A percentile compares a stretch with the other conserved stretches of the same genome.
These are phyloP conservation scores for Yarrowia alimentaria DNA, from an alignment of 805 yeast genomes.

Conservation along the genomic window DNA sequence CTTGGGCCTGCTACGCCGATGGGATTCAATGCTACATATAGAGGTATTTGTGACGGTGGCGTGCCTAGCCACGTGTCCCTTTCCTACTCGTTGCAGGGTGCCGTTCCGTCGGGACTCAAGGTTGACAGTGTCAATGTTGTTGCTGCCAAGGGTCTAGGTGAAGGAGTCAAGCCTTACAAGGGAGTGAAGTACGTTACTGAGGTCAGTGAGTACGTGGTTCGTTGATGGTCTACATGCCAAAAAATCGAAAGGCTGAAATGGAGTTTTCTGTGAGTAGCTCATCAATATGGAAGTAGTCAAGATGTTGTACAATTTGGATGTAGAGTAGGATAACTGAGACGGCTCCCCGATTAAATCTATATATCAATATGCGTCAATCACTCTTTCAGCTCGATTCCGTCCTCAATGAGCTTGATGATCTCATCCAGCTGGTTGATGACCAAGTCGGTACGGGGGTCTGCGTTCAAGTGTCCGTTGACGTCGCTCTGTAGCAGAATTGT, in stretches of 20 bases:
- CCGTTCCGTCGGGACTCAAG: conserved; percentile 70
- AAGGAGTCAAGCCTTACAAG: conserved; percentile 72
- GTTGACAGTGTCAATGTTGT: conserved; percentile 62
- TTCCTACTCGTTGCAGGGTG: conserved; percentile 61
- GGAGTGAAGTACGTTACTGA: conserved; percentile 82
- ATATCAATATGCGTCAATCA: background rate
- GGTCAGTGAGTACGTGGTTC: conserved; percentile 57
- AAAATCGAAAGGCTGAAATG: no score
- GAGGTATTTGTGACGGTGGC: conserved; percentile 41
- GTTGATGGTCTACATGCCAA: no score
- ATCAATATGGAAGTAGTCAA: no score
- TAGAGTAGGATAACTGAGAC: no score
- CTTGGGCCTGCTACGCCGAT: conserved; percentile 56
- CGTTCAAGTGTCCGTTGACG: conserved; percentile 49
- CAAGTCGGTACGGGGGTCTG: conserved; percentile 41
- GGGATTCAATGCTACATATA: conserved; percentile 65
- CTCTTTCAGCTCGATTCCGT: conserved; percentile 39
- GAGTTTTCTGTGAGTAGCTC: no score
- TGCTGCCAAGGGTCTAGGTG: conserved; percentile 57
- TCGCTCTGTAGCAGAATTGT: conserved; percentile 55
- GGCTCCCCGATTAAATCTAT: no score
- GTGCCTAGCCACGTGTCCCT: conserved; percentile 51
- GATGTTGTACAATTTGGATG: no score
- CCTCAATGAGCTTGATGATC: conserved; percentile 41
- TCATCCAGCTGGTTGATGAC: conserved; percentile 43